Conservation (phyloP, 192 early-diverging fungal genomes). For the Lobulomyces angularis region DNA sequence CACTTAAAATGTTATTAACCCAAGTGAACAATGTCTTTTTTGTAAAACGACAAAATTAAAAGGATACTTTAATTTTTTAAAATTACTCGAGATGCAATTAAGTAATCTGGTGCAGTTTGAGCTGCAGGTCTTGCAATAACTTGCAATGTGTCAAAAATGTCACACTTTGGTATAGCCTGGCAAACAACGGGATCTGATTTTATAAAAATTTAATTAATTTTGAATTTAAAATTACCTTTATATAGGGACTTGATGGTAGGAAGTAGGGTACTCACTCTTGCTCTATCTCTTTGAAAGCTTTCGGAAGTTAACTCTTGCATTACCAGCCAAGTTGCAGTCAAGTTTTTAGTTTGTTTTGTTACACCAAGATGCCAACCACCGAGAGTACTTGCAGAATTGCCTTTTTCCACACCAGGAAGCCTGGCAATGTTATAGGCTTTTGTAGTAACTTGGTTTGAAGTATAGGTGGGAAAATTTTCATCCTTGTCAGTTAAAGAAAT, state of each 20-base stretch:
- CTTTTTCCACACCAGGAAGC: not conserved
- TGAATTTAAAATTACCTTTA: conserved; percentile 4
- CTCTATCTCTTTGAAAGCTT: conserved; percentile 7
- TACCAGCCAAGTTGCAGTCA: conserved; percentile 1
- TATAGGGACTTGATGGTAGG: conserved; percentile 10
- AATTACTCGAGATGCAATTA: no score
- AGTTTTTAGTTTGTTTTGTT: conserved; percentile 10
- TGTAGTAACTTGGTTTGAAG: not conserved
- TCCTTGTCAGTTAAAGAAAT: no score
- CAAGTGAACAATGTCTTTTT: no score
- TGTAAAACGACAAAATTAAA: no score
- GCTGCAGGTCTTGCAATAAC: conserved; percentile 11
- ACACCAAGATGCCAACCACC: conserved; percentile 18
- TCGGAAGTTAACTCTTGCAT: conserved; percentile 4
- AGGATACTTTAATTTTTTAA: no score
- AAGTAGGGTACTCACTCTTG: not conserved
- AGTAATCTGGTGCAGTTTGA: no score
- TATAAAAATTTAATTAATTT: no score
- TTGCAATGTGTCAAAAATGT: not conserved
- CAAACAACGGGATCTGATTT: conserved; percentile 19
- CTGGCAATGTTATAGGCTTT: not conserved
- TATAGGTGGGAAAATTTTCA: not conserved
- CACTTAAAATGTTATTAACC: no score
- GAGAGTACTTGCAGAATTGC: conserved; percentile 5
- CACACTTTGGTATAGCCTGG: conserved; percentile 7